A percentile compares a stretch with the other conserved stretches of the same genome.
These are phyloP conservation scores for Rutstroemia sydowiana DNA, from an alignment of 2,329 filamentous ascomycete species.

Conservation along the genomic window DNA sequence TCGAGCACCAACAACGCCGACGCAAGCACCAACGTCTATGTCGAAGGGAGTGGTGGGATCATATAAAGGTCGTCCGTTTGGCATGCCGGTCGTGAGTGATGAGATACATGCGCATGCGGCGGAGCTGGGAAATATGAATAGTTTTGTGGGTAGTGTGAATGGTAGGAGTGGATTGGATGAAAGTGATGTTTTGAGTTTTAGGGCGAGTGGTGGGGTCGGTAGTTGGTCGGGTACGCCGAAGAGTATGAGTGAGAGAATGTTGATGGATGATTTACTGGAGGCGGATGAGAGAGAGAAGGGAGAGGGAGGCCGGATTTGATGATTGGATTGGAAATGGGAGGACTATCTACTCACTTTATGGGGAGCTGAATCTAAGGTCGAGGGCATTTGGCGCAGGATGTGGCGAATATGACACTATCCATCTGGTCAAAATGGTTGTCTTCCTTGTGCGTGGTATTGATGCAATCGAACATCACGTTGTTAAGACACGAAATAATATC, in stretches of 20 bases:
- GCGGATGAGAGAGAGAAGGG: not conserved
- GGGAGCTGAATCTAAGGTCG: too few species aligned
- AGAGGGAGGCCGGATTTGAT: not conserved
- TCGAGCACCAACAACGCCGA: not conserved
- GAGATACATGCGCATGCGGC: slow-evolving; percentile 42
- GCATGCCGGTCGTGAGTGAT: slow-evolving; percentile 45
- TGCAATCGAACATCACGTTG: too few species aligned
- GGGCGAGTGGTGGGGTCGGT: slow-evolving; percentile 17
- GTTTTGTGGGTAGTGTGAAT: slow-evolving; percentile 44
- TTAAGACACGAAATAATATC: too few species aligned
- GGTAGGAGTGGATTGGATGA: slow-evolving; percentile 26
- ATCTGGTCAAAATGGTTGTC: too few species aligned
- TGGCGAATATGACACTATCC: too few species aligned
- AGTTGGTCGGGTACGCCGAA: slow-evolving; percentile 22
- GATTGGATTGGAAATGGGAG: not conserved
- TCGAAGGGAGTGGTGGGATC: slow-evolving; percentile 36
- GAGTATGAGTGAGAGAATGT: slow-evolving; percentile 28
- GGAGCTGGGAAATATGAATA: slow-evolving; percentile 41
- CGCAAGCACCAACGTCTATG: not conserved
- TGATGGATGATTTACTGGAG: slow-evolving; percentile 26
- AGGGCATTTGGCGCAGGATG: too few species aligned
- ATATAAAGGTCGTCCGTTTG: slow-evolving; percentile 45
- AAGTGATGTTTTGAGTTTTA: slow-evolving; percentile 21
- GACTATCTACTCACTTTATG: not conserved
- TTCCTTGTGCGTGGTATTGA: too few species aligned